Conservation (phyloP, 2,329 filamentous ascomycete genomes). For the Colletotrichum orchidophilum region DNA sequence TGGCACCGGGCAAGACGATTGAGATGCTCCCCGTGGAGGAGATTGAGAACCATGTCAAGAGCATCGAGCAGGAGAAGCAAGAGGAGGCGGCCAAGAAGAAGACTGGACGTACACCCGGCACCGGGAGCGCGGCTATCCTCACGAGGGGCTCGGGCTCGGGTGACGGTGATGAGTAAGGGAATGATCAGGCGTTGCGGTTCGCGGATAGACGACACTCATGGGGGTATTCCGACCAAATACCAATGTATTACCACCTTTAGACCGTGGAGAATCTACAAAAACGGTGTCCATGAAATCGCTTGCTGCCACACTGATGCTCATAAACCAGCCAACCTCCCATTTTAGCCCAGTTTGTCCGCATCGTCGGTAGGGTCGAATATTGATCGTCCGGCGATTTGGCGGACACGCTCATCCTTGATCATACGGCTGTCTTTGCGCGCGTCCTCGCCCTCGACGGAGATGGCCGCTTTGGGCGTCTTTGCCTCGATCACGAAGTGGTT, state of each 20-base stretch:
- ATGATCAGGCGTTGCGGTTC: constrained; percentile 29
- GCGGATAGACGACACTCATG: constrained; percentile 31
- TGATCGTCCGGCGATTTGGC: constrained; percentile 63
- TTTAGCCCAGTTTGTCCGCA: constrained; percentile 79
- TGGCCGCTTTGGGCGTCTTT: constrained; percentile 79
- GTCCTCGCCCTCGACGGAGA: constrained; percentile 93
- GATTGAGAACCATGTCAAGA: constrained; percentile 98
- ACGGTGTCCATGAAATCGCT: constrained; percentile 29
- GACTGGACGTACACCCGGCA: constrained; percentile 77
- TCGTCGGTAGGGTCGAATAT: constrained; percentile 82
- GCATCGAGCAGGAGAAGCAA: constrained; percentile 98
- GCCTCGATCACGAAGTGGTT: constrained; percentile 98
- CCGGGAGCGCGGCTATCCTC: constrained; percentile 76
- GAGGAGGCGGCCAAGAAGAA: constrained; percentile 99
- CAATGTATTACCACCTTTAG: constrained; percentile 51
- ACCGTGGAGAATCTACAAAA: constrained; percentile 35
- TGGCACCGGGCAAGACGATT: constrained; percentile 90
- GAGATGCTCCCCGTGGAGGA: constrained; percentile 96
- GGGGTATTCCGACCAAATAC: constrained; percentile 37
- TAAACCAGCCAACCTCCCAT: constrained; percentile 28
- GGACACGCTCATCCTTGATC: constrained; percentile 88
- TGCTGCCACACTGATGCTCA: constrained; percentile 15
- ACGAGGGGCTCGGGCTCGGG: constrained; percentile 66
- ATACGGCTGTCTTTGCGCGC: constrained; percentile 86
- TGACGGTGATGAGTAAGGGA: constrained; percentile 40